phyloP scores from a whole-genome alignment of 1,284 basidiomycete species.

The Melampsora americana region DNA sequence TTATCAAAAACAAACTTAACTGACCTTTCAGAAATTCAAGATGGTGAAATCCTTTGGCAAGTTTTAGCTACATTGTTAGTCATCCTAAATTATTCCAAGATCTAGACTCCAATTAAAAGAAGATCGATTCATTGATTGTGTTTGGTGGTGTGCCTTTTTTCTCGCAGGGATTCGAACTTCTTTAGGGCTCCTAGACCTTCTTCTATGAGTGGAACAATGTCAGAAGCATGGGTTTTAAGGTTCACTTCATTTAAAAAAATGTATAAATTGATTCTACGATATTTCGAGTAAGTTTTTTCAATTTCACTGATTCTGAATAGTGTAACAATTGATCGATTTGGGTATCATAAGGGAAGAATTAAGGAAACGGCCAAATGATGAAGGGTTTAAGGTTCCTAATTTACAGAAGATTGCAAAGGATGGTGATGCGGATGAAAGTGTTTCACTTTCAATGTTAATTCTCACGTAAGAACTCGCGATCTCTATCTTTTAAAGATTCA shows the following conservation, averaged over 20 bases:
- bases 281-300: constrained; percentile 60
- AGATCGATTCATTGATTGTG: too few relatives aligned
- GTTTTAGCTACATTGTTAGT: constrained; percentile 28
- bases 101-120: too few relatives aligned
- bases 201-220: constrained; percentile 48
- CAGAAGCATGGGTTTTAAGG: constrained; percentile 85
- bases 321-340: too few relatives aligned
- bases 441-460: constrained; percentile 55
- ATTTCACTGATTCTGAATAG: too few relatives aligned
- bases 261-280: constrained; percentile 80
- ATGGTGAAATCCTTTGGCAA: constrained; percentile 40
- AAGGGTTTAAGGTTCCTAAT: constrained; percentile 71
- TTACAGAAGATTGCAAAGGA: constrained; percentile 76
- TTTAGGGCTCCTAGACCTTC: constrained; percentile 39
- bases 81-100: background rate
- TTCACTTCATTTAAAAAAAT: constrained; percentile 77
- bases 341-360: constrained; percentile 58
- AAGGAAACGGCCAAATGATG: constrained; percentile 45
- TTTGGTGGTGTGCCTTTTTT: background rate
- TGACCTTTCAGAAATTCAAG: constrained; percentile 11
- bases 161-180: constrained; percentile 22
- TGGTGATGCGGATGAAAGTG: constrained; percentile 64
- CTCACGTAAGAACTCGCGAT: constrained; percentile 24
- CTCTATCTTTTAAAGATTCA: constrained; percentile 65
- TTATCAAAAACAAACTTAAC: constrained; percentile 13